Evolutionary conservation across 2,329 filamentous ascomycete species (phyloP), one percentile per base, ranked within the genome.

Genomic region (Didymosphaeria variabile): DNA sequence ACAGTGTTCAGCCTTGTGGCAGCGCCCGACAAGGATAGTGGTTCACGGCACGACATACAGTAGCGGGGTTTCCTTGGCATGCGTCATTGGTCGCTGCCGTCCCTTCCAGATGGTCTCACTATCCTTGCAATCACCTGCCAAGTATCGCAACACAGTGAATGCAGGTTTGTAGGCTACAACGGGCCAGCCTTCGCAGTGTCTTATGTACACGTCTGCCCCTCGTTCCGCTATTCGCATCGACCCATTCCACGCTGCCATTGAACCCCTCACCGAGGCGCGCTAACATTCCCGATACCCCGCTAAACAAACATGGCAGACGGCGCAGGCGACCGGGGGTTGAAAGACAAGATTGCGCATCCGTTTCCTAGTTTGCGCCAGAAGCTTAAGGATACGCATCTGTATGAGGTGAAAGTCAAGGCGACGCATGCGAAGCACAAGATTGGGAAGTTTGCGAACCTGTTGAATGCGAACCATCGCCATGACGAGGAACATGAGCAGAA

Each of bases 401-500:
- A 81, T 72, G 80, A 83, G 61, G 72, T 78, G 47, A 83, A 86
- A 71, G 81, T 87, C 65, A 80, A 84, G 63, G 84, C 86, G 2
- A 78, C 82, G 36, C 86, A 90, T 68, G 69, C 87, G 51, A 90
- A 88, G 77, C 81, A 88, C 74, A 87, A 87, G 62, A 74, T 90
- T 32, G 88, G 88, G 62, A 90, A 90, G 68, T 85, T 89, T 62
- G 81, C 82, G 68, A 90, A 90, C 68, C 75, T 90, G 62, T 86
- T 97, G 80, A 98, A 97, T 73, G 83, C 86, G 26, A 92, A 96
- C 65, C 94, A 98, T 77, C 91, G 94, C 57, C 94, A 97, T 75
- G 94, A 97, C 75, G 94, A 98, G 79, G 90, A 90, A 67, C 94
- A 98, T 76, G 95, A 98, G 77, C 85, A 94, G 77, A 83, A 79